A percentile compares a stretch with the other conserved stretches of the same genome.
Conservation (phyloP, 202 grass and related monocot species). For the Brachypodium distachyon region DNA sequence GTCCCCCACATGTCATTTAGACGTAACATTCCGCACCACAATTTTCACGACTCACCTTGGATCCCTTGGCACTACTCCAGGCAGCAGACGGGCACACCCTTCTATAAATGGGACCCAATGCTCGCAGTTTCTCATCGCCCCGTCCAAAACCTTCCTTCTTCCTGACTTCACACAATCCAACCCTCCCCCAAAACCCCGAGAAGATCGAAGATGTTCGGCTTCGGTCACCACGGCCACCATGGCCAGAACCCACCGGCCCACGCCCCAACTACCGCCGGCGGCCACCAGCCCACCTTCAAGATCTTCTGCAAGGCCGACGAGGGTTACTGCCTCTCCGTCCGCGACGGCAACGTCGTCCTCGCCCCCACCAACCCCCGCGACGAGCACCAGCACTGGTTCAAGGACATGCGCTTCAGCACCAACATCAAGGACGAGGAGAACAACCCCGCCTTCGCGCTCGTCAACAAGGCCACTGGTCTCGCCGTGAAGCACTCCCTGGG, state of each 20-base stretch:
- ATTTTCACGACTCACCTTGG: background rate
- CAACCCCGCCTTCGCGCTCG: slow-evolving; percentile 52
- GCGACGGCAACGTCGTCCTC: slow-evolving; percentile 71
- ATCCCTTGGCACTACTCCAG: slow-evolving; percentile 2
- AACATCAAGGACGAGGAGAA: slow-evolving; percentile 79
- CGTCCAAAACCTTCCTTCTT: background rate
- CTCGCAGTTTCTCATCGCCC: slow-evolving; percentile 1
- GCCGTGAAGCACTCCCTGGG: slow-evolving; percentile 89
- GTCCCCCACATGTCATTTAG: background rate
- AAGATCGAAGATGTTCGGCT: slow-evolving; percentile 33
- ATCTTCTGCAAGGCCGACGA: slow-evolving; percentile 72
- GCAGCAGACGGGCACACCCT: background rate
- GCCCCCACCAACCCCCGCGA: slow-evolving; percentile 64
- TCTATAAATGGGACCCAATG: slow-evolving; percentile 23
- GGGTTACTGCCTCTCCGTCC: slow-evolving; percentile 59
- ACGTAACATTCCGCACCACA: background rate
- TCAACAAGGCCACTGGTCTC: slow-evolving; percentile 70
- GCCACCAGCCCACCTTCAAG: slow-evolving; percentile 60
- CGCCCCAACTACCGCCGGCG: background rate
- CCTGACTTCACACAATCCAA: background rate
- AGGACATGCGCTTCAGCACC: slow-evolving; percentile 66
- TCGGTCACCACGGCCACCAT: slow-evolving; percentile 53
- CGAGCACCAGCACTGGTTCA: slow-evolving; percentile 83
- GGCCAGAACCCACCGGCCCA: slow-evolving; percentile 28
- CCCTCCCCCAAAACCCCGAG: slow-evolving; percentile 3